Conservation (phyloP, 257 asterid species). For the Petunia axillaris region DNA sequence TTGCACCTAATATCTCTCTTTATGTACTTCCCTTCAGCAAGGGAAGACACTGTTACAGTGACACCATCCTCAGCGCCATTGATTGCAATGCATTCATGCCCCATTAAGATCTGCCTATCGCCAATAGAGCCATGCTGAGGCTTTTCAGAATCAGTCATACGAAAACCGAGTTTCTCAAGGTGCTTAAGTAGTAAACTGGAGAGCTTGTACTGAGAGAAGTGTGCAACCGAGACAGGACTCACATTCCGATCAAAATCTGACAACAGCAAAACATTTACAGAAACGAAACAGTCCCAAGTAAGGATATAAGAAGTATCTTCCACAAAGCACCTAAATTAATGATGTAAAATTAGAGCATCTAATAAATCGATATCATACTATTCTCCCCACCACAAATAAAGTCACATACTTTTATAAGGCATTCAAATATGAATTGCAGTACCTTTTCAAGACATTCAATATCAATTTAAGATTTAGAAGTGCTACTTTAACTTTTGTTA, state of each 20-base stretch:
- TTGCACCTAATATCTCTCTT: slow-evolving; percentile 56
- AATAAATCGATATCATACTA: slow-evolving; percentile 15
- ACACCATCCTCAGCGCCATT: slow-evolving; percentile 45
- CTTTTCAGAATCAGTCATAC: slow-evolving; percentile 36
- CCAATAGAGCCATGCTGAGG: slow-evolving; percentile 31
- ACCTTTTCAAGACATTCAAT: too few species aligned
- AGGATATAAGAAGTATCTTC: slow-evolving; percentile 17
- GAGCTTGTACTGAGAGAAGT: slow-evolving; percentile 93
- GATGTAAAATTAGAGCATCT: not conserved
- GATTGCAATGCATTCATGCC: slow-evolving; percentile 77
- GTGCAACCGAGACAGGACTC: slow-evolving; percentile 95
- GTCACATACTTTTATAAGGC: not conserved
- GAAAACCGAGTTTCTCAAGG: slow-evolving; percentile 64
- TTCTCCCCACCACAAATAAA: not conserved
- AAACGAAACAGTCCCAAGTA: not conserved
- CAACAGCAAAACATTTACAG: slow-evolving; percentile 25
- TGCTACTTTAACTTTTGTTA: too few species aligned
- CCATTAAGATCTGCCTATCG: slow-evolving; percentile 62
- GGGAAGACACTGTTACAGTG: slow-evolving; percentile 54
- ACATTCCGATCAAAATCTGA: slow-evolving; percentile 80
- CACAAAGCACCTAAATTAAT: not conserved
- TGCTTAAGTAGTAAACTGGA: slow-evolving; percentile 62
- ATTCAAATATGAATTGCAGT: too few species aligned
- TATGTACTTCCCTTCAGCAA: slow-evolving; percentile 50
- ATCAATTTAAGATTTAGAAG: too few species aligned